Conservation (phyloP, 441 rosid genomes). For the Cnidoscolus chayamansa region DNA sequence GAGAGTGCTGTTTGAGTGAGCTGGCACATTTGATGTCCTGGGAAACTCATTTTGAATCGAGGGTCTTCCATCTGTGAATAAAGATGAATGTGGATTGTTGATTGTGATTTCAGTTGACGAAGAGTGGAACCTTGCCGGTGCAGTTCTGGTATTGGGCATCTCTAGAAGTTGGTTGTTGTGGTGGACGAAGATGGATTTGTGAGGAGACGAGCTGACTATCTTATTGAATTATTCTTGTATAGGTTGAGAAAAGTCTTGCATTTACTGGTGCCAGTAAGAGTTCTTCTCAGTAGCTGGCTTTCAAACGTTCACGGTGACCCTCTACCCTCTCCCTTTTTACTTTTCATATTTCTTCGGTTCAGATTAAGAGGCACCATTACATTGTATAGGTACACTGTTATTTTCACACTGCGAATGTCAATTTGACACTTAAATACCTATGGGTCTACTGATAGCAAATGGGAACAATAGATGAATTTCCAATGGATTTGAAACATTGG, state of each 20-base stretch:
- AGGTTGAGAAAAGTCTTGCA: not conserved
- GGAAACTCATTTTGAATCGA: not conserved
- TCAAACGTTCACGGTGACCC: slow-evolving; percentile 2
- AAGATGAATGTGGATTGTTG: not conserved
- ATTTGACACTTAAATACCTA: not conserved
- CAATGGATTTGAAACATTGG: not conserved
- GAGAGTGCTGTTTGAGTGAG: slow-evolving; percentile 37
- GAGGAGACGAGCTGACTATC: not conserved
- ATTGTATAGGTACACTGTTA: slow-evolving; percentile 25
- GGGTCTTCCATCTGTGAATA: not conserved
- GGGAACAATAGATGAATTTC: not conserved
- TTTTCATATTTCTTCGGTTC: not conserved
- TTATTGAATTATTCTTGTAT: not conserved
- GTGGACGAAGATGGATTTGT: not conserved
- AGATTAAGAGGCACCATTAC: slow-evolving; percentile 25
- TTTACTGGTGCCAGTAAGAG: not conserved
- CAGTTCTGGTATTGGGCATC: not conserved
- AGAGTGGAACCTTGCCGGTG: not conserved
- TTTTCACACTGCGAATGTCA: slow-evolving; percentile 8
- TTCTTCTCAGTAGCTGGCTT: not conserved
- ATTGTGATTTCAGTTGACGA: not conserved
- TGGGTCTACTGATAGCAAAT: not conserved
- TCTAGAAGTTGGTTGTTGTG: not conserved
- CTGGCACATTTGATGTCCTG: not conserved
- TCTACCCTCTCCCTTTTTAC: not conserved